Evolutionary conservation across 192 early-diverging fungal genomes (phyloP).

Genomic region (Mortierella hygrophila): DNA sequence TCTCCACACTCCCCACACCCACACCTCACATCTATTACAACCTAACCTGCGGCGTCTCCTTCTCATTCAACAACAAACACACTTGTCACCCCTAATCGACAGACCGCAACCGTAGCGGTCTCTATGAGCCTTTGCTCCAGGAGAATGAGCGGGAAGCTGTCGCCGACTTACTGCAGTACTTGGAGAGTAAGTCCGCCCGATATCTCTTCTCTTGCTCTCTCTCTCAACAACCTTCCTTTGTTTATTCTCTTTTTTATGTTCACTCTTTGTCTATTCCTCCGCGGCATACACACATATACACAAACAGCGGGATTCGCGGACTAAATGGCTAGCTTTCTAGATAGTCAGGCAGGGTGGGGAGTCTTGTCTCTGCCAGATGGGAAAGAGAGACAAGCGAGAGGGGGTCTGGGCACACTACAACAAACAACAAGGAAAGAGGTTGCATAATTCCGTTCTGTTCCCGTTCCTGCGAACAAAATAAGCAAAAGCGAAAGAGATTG

Average conservation of each 20-base stretch:
- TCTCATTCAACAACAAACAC: neutral
- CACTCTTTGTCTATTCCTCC: neutral
- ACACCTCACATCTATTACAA: no score
- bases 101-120: slow-evolving; percentile 62
- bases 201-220: neutral
- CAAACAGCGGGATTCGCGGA: neutral
- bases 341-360: neutral
- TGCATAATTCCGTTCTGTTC: slow-evolving; percentile 8
- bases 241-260: neutral
- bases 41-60: no score
- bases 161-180: slow-evolving; percentile 72
- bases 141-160: slow-evolving; percentile 80
- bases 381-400: neutral
- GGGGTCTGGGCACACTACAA: neutral
- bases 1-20: neutral
- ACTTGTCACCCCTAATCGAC: neutral
- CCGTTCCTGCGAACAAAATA: neutral
- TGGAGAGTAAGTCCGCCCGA: slow-evolving; percentile 68
- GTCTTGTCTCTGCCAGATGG: neutral
- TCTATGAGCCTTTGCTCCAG: slow-evolving; percentile 75
- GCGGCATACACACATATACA: neutral
- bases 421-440: neutral
- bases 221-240: neutral
- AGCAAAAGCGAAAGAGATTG: neutral
- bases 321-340: neutral